phyloP scores from a whole-genome alignment of 352 stramenopile species.

The Thalassiosira oceanica region DNA sequence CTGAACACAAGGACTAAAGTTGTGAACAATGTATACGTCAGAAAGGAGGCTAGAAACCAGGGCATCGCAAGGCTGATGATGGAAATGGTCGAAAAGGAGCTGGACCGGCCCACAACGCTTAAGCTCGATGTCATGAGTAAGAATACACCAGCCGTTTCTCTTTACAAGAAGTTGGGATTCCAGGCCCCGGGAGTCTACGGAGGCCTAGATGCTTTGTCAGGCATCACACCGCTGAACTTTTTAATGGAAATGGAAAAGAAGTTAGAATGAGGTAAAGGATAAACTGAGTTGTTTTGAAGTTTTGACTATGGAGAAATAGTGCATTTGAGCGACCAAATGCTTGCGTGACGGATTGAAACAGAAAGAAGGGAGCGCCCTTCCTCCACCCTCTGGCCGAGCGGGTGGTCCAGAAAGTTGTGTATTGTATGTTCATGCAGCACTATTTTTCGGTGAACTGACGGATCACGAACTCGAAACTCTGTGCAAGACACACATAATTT shows the following conservation, averaged over 20 bases:
- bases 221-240: slow-evolving; percentile 35
- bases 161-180: slow-evolving; percentile 55
- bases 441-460: no score
- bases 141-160: slow-evolving; percentile 38
- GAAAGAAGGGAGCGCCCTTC: no score
- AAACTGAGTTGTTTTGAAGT: no score
- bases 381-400: no score
- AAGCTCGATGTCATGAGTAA: slow-evolving; percentile 41
- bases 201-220: slow-evolving; percentile 27
- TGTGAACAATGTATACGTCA: slow-evolving; percentile 52
- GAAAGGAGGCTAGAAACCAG: slow-evolving; percentile 37
- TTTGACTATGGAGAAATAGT: no score
- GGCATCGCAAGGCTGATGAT: slow-evolving; percentile 51
- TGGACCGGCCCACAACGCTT: slow-evolving; percentile 16
- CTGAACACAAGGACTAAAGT: slow-evolving; percentile 23
- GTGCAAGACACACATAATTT: no score
- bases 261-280: slow-evolving; percentile 5
- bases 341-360: no score
- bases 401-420: no score
- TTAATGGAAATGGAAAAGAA: slow-evolving; percentile 58
- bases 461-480: no score
- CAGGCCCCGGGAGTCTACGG: slow-evolving; percentile 28
- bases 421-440: no score
- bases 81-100: slow-evolving; percentile 25
- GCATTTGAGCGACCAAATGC: no score